Base-by-base conservation (phyloP, 306 rosid species). In the Neltuma alba region DNA sequence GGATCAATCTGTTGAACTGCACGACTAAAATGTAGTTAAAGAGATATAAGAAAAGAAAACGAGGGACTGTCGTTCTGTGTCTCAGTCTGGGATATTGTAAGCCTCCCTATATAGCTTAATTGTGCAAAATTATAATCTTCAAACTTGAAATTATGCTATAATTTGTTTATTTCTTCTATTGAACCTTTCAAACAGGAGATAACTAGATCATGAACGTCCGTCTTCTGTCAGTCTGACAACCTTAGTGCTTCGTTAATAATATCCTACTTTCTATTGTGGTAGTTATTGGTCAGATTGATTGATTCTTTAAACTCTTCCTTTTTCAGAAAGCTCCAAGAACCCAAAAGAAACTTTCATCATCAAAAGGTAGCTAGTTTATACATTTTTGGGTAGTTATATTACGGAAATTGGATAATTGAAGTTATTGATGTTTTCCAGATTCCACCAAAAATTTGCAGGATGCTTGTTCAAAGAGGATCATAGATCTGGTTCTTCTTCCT, bases 311-410 rank as follows among this genome's bases (percentile, higher is more conserved):
- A 27, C 42, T 71, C 74, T 76, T 77, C 33, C 72, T 66, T 79
- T 88, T 92, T 88, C 97, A 90, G 96, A 89, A 81, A 82, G 82
- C 91, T 71, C 70, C 92, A 45, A 86, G 80, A 76, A 83, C 28
- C 84, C 70, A 84, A 72, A 88, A 79, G 79, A 91, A 85, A 80
- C 44, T 85, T 65, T 71, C 86, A 70, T 60, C 91, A 65, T 67
- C 90, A 62, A 87, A 89, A 91, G 97, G 97, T 94, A 76, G 55
- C 69, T 42, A 68, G 44, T 80, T 85, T 76, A 44, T 23, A 18
- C 48, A 54, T 76, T 75, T 33, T 20, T 64, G 65, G 60, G 76
- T 47, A 74, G 55, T 74, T 80, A 25, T 33, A 70, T 85, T 55
- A 33, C 45, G 73, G 61, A 61, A 58, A 74, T 80, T 71, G 75